A percentile compares a stretch with the other conserved stretches of the same genome.
phyloP scores from a whole-genome alignment of 2,329 filamentous ascomycete species.

The Clonostachys rhizophaga region DNA sequence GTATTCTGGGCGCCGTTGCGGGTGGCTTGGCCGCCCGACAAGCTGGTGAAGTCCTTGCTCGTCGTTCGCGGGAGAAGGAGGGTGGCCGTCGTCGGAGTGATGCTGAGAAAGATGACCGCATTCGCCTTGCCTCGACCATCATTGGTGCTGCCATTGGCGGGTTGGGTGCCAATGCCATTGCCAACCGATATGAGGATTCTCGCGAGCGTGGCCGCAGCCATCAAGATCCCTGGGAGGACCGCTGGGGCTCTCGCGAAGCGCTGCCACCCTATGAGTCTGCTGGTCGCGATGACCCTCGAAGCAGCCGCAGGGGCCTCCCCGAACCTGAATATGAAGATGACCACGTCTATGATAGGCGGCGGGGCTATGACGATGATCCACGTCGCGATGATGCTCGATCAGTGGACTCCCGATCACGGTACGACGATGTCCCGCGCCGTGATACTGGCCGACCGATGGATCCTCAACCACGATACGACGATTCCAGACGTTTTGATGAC shows the following conservation, averaged over 20 bases:
- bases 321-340: conserved; percentile 3
- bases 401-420: too few species aligned
- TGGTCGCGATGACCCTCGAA: not conserved
- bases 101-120: conserved; percentile 17
- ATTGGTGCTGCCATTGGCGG: conserved; percentile 51
- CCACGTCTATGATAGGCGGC: conserved; percentile 3
- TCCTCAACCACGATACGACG: too few species aligned
- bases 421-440: too few species aligned
- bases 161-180: conserved; percentile 46
- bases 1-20: conserved; percentile 48
- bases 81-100: conserved; percentile 12
- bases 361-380: too few species aligned
- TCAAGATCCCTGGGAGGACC: conserved; percentile 25
- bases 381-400: too few species aligned
- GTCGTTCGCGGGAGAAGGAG: conserved; percentile 16
- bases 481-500: too few species aligned
- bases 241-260: conserved; percentile 19
- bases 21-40: conserved; percentile 49
- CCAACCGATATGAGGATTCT: conserved; percentile 34
- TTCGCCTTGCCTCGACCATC: conserved; percentile 40
- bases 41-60: conserved; percentile 33
- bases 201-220: conserved; percentile 22
- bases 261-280: conserved; percentile 15
- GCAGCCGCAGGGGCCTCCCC: not conserved
- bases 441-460: too few species aligned